Percentiles rank a stretch among this genome's conserved stretches.
These are phyloP conservation scores for Blastobotrys capitulatus DNA, from an alignment of 1,139 yeast genomes.

Conservation along the genomic window DNA sequence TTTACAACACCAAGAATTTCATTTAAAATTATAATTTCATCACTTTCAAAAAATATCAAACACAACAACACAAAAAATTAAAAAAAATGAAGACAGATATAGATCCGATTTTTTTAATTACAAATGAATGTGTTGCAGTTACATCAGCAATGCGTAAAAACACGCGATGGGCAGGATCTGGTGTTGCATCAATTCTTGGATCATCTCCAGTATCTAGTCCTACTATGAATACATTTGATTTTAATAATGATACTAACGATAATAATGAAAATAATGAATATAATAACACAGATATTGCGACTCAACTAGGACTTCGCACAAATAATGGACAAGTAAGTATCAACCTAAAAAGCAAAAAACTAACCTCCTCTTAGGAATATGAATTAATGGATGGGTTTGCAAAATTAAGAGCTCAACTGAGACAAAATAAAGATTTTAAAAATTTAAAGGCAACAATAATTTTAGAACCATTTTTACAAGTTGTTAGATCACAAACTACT, in stretches of 20 bases:
- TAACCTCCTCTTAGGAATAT: conserved; percentile 34
- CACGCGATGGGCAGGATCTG: conserved; percentile 74
- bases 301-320: conserved; percentile 20
- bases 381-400: conserved; percentile 80
- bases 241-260: no score
- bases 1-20: no score
- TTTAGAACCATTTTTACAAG: conserved; percentile 78
- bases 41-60: no score
- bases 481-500: conserved; percentile 79
- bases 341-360: background rate
- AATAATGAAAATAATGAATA: conserved; percentile 31
- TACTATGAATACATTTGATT: background rate
- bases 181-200: conserved; percentile 78
- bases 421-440: conserved; percentile 43
- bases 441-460: conserved; percentile 68
- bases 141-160: conserved; percentile 90
- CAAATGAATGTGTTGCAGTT: conserved; percentile 81
- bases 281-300: conserved; percentile 31
- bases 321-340: conserved; percentile 1
- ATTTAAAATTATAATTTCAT: no score
- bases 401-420: conserved; percentile 65
- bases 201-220: background rate
- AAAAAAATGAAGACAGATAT: conserved; percentile 36
- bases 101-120: conserved; percentile 78
- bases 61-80: background rate